Evolutionary conservation across 257 asterid genomes (phyloP), one percentile per base, ranked within the genome.

Genomic region (Solanum boliviense): DNA sequence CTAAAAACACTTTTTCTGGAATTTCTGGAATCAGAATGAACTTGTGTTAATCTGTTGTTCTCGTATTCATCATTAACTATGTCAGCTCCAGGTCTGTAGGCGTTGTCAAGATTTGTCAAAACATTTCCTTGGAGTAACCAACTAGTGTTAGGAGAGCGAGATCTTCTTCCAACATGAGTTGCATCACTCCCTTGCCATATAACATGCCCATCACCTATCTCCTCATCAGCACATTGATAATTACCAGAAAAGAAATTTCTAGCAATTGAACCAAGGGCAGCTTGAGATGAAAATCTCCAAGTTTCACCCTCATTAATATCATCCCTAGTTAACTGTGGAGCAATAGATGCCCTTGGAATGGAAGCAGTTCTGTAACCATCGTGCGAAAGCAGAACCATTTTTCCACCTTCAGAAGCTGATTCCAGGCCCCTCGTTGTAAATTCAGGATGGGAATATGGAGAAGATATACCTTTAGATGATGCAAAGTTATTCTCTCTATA

Each of bases 1-100:
- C 90, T 25, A 85, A 95, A 94, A 83, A 95, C 98, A 88, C 98
- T 95, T 92, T 27, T 86, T 88, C 96, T 90, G 58, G 78, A 87
- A 35, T 79, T 85, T 60, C 36, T 87, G 78, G 90, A 87, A 31
- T 88, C 91, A 71, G 89, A 76, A 83, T 52, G 87, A 71, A 88
- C 90, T 85, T 90, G 89, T 84, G 91, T 84, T 68, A 27, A 60
- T 78, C 84, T 86, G 39, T 44, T 87, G 89, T 79, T 88, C 81
- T 44, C 91, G 6, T 8, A n/a, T 84, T 87, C 83, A 74, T 83
- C 88, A 84, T 88, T 85, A 84, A 52, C 67, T 25, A 68, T 60
- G 68, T 88, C 56, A 46, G 44, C 32, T 13, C 78, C 86, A 31
- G 88, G 85, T 84, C 36, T 31, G 85, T 88, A 62, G 48, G 41